Percentiles rank a stretch among this genome's conserved stretches.
These are phyloP conservation scores for Erythrobasidium hasegawianum DNA, from an alignment of 1,284 basidiomycete species.

Conservation along the genomic window DNA sequence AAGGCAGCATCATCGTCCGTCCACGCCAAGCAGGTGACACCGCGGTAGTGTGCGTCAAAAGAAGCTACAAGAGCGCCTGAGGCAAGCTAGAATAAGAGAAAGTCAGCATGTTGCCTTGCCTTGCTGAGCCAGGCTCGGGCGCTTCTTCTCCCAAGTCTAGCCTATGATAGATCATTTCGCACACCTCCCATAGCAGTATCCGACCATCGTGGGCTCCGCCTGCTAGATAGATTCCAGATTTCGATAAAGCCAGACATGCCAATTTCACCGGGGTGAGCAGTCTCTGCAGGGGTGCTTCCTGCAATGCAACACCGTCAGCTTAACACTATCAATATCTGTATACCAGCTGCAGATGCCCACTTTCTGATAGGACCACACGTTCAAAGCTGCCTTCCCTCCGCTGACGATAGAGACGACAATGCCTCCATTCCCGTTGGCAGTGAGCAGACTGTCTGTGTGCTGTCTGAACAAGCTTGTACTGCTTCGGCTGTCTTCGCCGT, in stretches of 20 bases:
- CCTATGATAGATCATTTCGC: conserved; percentile 39
- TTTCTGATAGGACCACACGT: conserved; percentile 32
- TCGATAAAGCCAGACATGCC: conserved; percentile 70
- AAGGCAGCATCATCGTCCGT: conserved; percentile 74
- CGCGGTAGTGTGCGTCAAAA: conserved; percentile 93
- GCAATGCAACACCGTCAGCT: neutral
- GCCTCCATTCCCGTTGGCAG: conserved; percentile 18
- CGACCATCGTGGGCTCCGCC: conserved; percentile 83
- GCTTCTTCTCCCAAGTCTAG: neutral
- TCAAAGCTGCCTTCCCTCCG: conserved; percentile 33
- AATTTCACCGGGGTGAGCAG: conserved; percentile 66
- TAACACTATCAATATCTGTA: neutral
- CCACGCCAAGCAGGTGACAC: conserved; percentile 75
- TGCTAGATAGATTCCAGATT: conserved; percentile 69
- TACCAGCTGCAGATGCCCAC: neutral
- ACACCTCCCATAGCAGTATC: conserved; percentile 90
- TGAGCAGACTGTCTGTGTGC: conserved; percentile 16
- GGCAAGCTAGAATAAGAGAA: conserved; percentile 55
- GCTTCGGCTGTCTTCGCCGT: neutral
- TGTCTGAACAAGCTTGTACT: conserved; percentile 10
- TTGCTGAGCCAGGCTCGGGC: neutral
- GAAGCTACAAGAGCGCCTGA: conserved; percentile 83
- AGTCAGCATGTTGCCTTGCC: neutral
- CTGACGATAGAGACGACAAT: conserved; percentile 24
- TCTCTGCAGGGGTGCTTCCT: conserved; percentile 33